phyloP scores from a whole-genome alignment of 768 basidiomycete genomes.

The Lactifluus volemus region DNA sequence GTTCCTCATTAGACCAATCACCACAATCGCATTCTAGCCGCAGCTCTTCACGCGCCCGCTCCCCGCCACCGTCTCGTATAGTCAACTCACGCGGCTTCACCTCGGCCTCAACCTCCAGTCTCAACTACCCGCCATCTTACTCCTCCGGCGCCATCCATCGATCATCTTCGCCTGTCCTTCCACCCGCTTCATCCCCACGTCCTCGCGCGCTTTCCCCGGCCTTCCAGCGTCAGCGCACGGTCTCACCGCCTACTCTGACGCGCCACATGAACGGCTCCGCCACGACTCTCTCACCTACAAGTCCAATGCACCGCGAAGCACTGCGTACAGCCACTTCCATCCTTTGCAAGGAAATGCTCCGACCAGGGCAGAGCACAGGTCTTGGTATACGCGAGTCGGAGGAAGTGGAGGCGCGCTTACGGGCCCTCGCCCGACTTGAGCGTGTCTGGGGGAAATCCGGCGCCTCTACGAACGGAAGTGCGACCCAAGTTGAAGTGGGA shows the following conservation, averaged over 20 bases:
- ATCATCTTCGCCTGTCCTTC: conserved; percentile 35
- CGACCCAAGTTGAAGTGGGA: conserved; percentile 31
- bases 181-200: conserved; percentile 19
- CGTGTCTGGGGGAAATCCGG: conserved; percentile 69
- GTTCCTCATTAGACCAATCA: conserved; percentile 33
- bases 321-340: conserved; percentile 55
- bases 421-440: conserved; percentile 56
- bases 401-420: conserved; percentile 62
- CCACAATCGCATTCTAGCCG: conserved; percentile 31
- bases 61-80: conserved; percentile 31
- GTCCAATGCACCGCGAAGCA: conserved; percentile 52
- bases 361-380: conserved; percentile 50
- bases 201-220: conserved; percentile 6
- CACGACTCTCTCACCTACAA: conserved; percentile 37
- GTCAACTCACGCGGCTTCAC: conserved; percentile 36
- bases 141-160: conserved; percentile 25
- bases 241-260: conserved; percentile 34
- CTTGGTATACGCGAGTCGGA: conserved; percentile 53
- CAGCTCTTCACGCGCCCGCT: conserved; percentile 7
- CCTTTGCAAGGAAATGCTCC: conserved; percentile 57
- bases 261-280: conserved; percentile 53
- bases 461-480: conserved; percentile 32
- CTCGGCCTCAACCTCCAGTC: conserved; percentile 44
- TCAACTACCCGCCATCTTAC: conserved; percentile 27
- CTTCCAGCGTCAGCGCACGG: conserved; percentile 18